phyloP scores from a whole-genome alignment of 2,329 filamentous ascomycete genomes.

The Penicillium sp. region DNA sequence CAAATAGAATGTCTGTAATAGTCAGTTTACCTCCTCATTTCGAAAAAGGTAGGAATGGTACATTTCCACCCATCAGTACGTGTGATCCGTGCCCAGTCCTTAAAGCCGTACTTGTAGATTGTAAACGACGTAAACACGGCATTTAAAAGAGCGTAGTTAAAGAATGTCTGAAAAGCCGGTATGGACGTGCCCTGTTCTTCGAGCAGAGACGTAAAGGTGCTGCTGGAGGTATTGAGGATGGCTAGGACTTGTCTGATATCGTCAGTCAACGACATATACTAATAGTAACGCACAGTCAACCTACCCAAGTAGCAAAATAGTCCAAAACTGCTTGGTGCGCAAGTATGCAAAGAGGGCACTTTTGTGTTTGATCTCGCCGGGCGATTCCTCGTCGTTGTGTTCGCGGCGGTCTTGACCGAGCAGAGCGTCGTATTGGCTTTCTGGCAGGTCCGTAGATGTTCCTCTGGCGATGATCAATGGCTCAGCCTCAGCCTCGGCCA shows the following conservation, averaged over 20 bases:
- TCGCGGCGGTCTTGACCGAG: slow-evolving; percentile 20
- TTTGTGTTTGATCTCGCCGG: slow-evolving; percentile 21
- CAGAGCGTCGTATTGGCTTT: slow-evolving; percentile 10
- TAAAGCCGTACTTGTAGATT: slow-evolving; percentile 72
- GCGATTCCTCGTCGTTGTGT: slow-evolving; percentile 33
- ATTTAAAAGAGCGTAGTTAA: slow-evolving; percentile 86
- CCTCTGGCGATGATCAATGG: slow-evolving; percentile 5
- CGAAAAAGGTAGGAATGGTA: slow-evolving; percentile 22
- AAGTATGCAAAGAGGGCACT: slow-evolving; percentile 65
- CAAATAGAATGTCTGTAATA: slow-evolving; percentile 68
- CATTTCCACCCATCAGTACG: slow-evolving; percentile 80
- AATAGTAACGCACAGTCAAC: not conserved
- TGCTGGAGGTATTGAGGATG: slow-evolving; percentile 86
- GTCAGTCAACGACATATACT: not conserved
- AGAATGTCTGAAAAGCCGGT: slow-evolving; percentile 91
- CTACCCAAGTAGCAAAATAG: slow-evolving; percentile 70
- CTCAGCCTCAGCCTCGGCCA: slow-evolving; percentile 12
- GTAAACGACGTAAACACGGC: slow-evolving; percentile 77
- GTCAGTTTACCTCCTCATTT: not conserved
- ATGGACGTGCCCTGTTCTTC: slow-evolving; percentile 67
- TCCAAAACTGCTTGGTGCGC: slow-evolving; percentile 80
- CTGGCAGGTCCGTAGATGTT: not conserved
- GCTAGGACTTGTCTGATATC: slow-evolving; percentile 66
- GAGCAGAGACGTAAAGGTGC: slow-evolving; percentile 82
- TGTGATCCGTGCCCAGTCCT: slow-evolving; percentile 63